Evolutionary conservation across 176 grass and related monocot species (phyloP), one percentile per base, ranked within the genome.

Genomic region (Carex cristatella): DNA sequence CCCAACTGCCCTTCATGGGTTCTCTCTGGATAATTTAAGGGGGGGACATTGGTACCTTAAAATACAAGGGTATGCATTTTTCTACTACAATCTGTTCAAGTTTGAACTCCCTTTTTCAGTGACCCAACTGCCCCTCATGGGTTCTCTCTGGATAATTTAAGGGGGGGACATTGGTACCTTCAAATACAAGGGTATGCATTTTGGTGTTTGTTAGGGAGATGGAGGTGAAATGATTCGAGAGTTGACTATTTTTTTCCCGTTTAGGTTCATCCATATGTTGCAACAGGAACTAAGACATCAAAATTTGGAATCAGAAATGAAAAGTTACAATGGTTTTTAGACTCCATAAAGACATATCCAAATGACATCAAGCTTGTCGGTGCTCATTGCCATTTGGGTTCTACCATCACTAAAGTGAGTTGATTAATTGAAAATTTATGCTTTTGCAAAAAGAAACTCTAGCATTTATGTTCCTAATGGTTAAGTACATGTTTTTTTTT

Each of bases 281-380:
- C 95, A 53, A 98, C 95, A 86, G 95, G 95, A 86, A 98, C 91
- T 66, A 98, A 98, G 87, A 98, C 95, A 56, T 94, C 95, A 35
- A 98, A 98, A 82, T 98, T 98, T 67, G 95, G 95, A 70, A 98
- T 98, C 73, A 89, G 95, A 85, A 98, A 98, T 72, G 95, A 98
- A 88, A 94, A 95, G 86, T 67, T 98, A 85, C 95, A 94, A 51
- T 98, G 95, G 95, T 98, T 98, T 79, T 89, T 98, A 86, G 95
- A 98, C 64, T 85, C 86, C 76, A 90, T 98, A 81, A 98, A 95
- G 84, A 87, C 89, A 61, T 79, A 92, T 71, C 86, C 95, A 33
- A 90, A 89, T 85, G 91, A 95, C 51, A 91, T 98, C 70, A 95
- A 94, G 77, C 85, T 98, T 77, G 95, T 95, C 31, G 95, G 95